Evolutionary conservation across 257 asterid genomes (phyloP).

Genomic region (Haberlea rhodopensis): DNA sequence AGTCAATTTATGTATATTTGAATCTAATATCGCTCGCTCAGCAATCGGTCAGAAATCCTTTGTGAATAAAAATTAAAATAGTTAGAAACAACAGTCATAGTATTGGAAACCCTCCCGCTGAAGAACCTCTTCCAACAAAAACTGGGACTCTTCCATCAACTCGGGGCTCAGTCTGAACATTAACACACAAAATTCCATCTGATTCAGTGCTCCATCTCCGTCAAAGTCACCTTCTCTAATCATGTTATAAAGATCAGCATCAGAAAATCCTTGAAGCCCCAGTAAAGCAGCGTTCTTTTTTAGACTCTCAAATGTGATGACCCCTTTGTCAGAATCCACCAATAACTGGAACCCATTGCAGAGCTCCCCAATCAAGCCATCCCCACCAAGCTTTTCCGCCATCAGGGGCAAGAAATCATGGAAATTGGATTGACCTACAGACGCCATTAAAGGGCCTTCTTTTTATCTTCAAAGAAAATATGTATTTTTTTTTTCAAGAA

Average conservation of each 20-base stretch:
- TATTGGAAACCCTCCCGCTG: slow-evolving; percentile 38
- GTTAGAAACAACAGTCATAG: slow-evolving; percentile 26
- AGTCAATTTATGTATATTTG: no score
- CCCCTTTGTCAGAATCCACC: slow-evolving; percentile 45
- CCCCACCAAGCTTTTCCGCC: slow-evolving; percentile 60
- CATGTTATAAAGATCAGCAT: slow-evolving; percentile 40
- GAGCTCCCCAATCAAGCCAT: slow-evolving; percentile 44
- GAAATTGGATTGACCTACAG: slow-evolving; percentile 34
- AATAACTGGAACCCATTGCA: slow-evolving; percentile 46
- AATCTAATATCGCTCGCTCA: no score
- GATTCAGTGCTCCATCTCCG: slow-evolving; percentile 56
- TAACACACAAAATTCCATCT: no score
- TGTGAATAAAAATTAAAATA: background rate
- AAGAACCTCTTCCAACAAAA: no score
- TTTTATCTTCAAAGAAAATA: background rate
- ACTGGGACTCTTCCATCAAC: no score
- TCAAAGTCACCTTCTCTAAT: slow-evolving; percentile 52
- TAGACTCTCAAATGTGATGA: slow-evolving; percentile 46
- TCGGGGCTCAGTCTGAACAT: no score
- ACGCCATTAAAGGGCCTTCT: slow-evolving; percentile 27
- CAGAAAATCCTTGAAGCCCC: slow-evolving; percentile 41
- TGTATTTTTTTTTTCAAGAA: background rate
- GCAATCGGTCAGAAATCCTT: no score
- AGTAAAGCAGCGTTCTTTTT: slow-evolving; percentile 37
- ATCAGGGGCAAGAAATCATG: slow-evolving; percentile 50